phyloP scores from a whole-genome alignment of 2,329 filamentous ascomycete species.

The Neodidymelliopsis sp. region DNA sequence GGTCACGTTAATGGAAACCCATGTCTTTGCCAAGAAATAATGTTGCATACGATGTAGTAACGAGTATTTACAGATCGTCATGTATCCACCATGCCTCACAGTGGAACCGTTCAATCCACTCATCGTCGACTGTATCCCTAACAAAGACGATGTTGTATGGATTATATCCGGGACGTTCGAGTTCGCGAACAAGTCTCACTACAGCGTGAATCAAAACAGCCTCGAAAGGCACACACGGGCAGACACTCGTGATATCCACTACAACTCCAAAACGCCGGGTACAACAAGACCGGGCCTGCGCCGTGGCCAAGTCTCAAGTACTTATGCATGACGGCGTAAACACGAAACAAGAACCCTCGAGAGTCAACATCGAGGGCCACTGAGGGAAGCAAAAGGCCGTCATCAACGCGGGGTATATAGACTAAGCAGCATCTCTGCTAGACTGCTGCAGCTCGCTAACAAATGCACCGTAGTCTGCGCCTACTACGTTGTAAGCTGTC shows the following conservation, averaged over 20 bases:
- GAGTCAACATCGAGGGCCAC: not conserved
- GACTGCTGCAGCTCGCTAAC: conserved; percentile 30
- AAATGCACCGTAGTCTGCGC: conserved; percentile 29
- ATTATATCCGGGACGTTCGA: too few relatives aligned
- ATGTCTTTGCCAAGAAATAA: too few relatives aligned
- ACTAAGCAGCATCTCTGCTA: conserved; percentile 22
- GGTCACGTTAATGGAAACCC: too few relatives aligned
- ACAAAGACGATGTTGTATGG: too few relatives aligned
- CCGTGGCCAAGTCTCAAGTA: conserved; percentile 21
- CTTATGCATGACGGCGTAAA: conserved; percentile 31
- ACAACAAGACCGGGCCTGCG: conserved; percentile 20
- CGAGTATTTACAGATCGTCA: too few relatives aligned
- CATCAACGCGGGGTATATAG: conserved; percentile 12
- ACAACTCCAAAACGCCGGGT: conserved; percentile 25
- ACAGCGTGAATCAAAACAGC: not conserved
- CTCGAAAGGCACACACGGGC: not conserved
- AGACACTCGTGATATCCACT: not conserved
- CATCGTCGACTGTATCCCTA: too few relatives aligned
- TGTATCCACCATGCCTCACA: too few relatives aligned
- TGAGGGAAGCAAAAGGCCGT: not conserved
- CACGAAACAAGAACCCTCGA: not conserved
- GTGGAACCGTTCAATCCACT: too few relatives aligned
- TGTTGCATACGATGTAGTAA: too few relatives aligned
- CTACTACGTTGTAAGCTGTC: conserved; percentile 35
- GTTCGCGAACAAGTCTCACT: too few relatives aligned